Base-by-base conservation (phyloP, 1,284 basidiomycete species). In the Cyathus olla region DNA sequence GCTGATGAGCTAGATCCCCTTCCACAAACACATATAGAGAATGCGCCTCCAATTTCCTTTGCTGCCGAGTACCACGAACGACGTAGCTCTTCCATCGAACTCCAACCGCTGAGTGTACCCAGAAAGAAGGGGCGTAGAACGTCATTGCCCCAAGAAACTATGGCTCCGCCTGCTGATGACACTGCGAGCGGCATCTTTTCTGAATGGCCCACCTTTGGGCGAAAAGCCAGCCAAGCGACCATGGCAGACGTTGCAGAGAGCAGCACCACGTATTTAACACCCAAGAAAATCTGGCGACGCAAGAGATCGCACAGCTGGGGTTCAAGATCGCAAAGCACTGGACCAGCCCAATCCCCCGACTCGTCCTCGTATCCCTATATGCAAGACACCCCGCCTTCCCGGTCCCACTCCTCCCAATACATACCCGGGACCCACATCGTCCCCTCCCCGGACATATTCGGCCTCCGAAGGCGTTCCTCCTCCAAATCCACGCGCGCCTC, bases 381-480 rank as follows among this genome's bases (percentile, higher is more conserved):
- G 24, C 60, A 53, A 51, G 70, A 69, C 40, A 70, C 65, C 10
- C 66, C 72, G 50, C 59, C 59, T n/a, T 69, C 67, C 17, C 52
- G 40, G 49, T 69, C 66, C 11, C 60, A 61, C 35, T 53, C 57
- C 9, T 64, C 66, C 13, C 62, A 57, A 28, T 56, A 60, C 21
- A 50, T 56, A 60, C 47, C 56, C 56, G 35, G 57, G 56, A 61
- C 69, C 66, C 40, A 60, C 57, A 11, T 27, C 24, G 57, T 64
- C n/a, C 71, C 73, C 42, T 77, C 77, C 22, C 72, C 74, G 17
- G 67, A 76, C 64, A 80, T 75, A 29, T 77, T 80, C 59, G 78
- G 78, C n/a, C 68, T 66, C 57, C 67, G 71, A 42, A 73, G 75
- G 42, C 77, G 75, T 15, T 60, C 68, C 2, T 57, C 57, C 24